These are phyloP conservation scores for Penstemon barbatus DNA, from an alignment of 257 asterid genomes.

Conservation along the genomic window DNA sequence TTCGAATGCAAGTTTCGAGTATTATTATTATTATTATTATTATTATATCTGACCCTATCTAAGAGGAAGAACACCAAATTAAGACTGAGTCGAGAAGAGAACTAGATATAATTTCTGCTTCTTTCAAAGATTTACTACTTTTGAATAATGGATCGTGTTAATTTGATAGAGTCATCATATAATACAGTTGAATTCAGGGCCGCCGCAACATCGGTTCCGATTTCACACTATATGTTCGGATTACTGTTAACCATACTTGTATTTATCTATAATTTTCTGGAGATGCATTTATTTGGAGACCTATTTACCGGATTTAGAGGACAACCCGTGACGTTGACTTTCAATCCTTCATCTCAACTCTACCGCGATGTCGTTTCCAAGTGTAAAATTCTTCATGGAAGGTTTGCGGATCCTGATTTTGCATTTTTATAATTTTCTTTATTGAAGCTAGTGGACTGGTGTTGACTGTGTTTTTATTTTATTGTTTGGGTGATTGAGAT, in stretches of 20 bases:
- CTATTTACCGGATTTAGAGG: slow-evolving; percentile 72
- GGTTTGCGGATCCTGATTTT: slow-evolving; percentile 33
- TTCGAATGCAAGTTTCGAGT: no score
- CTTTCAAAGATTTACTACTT: background rate
- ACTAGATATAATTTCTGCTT: no score
- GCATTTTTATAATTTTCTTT: background rate
- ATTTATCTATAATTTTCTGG: slow-evolving; percentile 58
- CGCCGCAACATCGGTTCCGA: slow-evolving; percentile 50
- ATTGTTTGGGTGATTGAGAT: background rate
- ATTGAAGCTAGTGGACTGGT: background rate
- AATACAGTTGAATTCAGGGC: slow-evolving; percentile 44
- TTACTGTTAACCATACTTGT: slow-evolving; percentile 35
- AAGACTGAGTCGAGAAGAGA: no score
- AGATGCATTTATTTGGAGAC: slow-evolving; percentile 66
- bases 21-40: no score
- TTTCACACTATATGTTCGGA: slow-evolving; percentile 52
- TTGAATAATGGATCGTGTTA: slow-evolving; percentile 35
- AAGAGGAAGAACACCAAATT: no score
- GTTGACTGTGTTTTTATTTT: background rate
- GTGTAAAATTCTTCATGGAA: slow-evolving; percentile 69
- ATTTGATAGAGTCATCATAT: slow-evolving; percentile 18
- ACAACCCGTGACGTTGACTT: slow-evolving; percentile 55
- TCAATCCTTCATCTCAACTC: slow-evolving; percentile 50
- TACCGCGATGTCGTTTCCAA: slow-evolving; percentile 62
- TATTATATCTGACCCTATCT: no score